Conservation (phyloP, 2,329 filamentous ascomycete species). For the Berkeleyomyces rouxiae region DNA sequence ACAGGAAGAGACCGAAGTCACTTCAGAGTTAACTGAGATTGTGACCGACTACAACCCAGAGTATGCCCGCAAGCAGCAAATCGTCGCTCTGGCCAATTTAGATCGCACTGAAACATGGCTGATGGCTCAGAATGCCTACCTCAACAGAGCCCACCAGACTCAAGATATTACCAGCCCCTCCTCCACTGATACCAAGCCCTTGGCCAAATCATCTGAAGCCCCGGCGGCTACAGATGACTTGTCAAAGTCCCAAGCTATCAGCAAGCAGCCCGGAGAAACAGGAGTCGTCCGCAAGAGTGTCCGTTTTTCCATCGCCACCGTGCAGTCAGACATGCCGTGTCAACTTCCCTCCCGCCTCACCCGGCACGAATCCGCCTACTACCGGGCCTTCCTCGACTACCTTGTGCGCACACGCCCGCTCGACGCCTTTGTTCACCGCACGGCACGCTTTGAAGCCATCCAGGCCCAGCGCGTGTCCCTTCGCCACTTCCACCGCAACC, state of each 20-base stretch:
- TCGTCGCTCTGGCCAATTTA: slow-evolving; percentile 54
- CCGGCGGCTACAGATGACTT: background rate
- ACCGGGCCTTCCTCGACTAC: slow-evolving; percentile 68
- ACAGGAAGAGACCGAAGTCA: slow-evolving; percentile 21
- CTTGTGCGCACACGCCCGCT: slow-evolving; percentile 45
- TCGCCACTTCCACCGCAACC: slow-evolving; percentile 55
- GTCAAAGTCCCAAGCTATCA: background rate
- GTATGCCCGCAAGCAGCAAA: slow-evolving; percentile 57
- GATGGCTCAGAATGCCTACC: slow-evolving; percentile 60
- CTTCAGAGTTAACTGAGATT: slow-evolving; percentile 41
- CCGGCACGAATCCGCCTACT: slow-evolving; percentile 62
- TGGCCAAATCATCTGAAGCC: background rate
- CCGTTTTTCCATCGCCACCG: slow-evolving; percentile 46
- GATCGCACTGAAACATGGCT: slow-evolving; percentile 82
- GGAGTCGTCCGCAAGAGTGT: slow-evolving; percentile 41
- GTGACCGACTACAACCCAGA: slow-evolving; percentile 53
- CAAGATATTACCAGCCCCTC: slow-evolving; percentile 1
- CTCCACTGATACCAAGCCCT: slow-evolving; percentile 12
- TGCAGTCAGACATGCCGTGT: slow-evolving; percentile 29
- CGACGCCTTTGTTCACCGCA: slow-evolving; percentile 73
- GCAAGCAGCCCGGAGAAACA: background rate
- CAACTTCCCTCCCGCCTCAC: slow-evolving; percentile 35
- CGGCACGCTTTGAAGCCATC: slow-evolving; percentile 72
- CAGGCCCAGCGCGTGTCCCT: slow-evolving; percentile 68
- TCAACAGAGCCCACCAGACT: slow-evolving; percentile 48